A percentile compares a stretch with the other conserved stretches of the same genome.
These are phyloP conservation scores for Diatrype stigma DNA, from an alignment of 2,329 filamentous ascomycete genomes.

Conservation along the genomic window DNA sequence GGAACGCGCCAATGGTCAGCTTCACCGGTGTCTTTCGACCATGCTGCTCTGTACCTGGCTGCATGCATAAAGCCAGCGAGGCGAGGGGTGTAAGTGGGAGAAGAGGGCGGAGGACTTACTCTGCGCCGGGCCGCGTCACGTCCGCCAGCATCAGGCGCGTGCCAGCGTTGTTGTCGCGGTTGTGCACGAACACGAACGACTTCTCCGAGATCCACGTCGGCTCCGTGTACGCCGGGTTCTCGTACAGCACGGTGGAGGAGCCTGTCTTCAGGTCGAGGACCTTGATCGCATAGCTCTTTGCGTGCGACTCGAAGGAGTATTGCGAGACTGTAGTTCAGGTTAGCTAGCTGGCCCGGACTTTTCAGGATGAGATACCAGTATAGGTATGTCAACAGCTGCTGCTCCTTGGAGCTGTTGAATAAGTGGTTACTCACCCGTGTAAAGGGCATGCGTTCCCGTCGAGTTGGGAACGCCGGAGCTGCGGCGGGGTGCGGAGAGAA, in stretches of 20 bases:
- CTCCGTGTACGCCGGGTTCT: conserved; percentile 62
- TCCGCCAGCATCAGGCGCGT: conserved; percentile 43
- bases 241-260: conserved; percentile 60
- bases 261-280: conserved; percentile 66
- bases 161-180: conserved; percentile 42
- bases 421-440: conserved; percentile 46
- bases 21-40: too few species aligned
- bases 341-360: background rate
- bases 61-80: too few species aligned
- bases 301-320: conserved; percentile 76
- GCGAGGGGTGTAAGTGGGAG: background rate
- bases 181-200: conserved; percentile 54
- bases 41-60: too few species aligned
- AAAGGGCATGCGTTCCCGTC: conserved; percentile 60
- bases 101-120: conserved; percentile 29
- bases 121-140: conserved; percentile 29
- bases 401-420: too few species aligned
- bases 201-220: conserved; percentile 72
- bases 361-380: background rate
- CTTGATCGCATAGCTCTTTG: conserved; percentile 63
- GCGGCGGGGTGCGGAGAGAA: conserved; percentile 71
- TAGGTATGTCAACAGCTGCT: background rate
- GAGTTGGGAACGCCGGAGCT: conserved; percentile 67
- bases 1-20: too few species aligned
- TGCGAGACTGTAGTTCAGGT: conserved; percentile 58